Evolutionary conservation across 2,329 filamentous ascomycete genomes (phyloP).

Genomic region (Colletotrichum australisinense): DNA sequence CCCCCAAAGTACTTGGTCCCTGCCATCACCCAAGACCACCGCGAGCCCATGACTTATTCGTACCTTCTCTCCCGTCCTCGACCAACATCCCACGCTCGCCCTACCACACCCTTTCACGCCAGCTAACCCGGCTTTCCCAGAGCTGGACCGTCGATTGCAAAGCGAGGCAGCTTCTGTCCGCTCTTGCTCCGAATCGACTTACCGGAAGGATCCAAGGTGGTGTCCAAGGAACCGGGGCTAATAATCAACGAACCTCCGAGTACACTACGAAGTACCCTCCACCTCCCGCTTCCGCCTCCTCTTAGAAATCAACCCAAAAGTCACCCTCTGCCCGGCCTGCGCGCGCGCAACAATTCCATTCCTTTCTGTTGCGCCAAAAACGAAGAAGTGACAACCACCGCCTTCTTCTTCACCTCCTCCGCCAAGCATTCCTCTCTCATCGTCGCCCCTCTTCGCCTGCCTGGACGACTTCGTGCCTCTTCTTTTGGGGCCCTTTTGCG

Average conservation of each 20-base stretch:
- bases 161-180: not conserved
- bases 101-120: not conserved
- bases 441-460: not conserved
- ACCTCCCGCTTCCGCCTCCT: conserved; percentile 23
- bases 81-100: not conserved
- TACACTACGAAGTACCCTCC: conserved; percentile 28
- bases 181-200: conserved; percentile 8
- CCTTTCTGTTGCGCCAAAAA: conserved; percentile 8
- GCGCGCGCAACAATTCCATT: conserved; percentile 2
- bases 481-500: conserved; percentile 14
- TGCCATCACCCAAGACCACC: not conserved
- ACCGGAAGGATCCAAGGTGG: conserved; percentile 14
- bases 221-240: conserved; percentile 1
- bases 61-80: not conserved
- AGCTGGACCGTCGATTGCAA: not conserved
- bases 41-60: not conserved
- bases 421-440: not conserved
- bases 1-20: not conserved
- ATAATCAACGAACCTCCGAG: not conserved
- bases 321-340: conserved; percentile 10
- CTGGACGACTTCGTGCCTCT: not conserved
- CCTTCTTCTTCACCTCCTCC: not conserved
- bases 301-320: conserved; percentile 32
- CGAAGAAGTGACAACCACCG: not conserved
- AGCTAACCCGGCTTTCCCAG: not conserved